Base-by-base conservation (phyloP, 306 rosid species). In the Vigna hirtella region DNA sequence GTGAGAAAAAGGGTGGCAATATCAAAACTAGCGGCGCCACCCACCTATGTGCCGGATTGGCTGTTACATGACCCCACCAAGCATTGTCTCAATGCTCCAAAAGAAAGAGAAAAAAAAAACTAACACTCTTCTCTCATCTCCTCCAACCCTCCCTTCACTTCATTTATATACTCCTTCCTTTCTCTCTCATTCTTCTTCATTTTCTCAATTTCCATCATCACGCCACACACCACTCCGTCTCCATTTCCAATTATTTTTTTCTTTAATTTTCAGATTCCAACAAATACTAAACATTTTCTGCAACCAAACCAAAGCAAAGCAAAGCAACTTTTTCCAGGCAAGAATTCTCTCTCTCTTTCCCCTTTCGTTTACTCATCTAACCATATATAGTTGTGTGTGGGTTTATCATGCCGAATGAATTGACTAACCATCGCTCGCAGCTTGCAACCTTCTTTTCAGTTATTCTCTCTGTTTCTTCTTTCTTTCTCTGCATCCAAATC, bases 271-370 rank as follows among this genome's bases (percentile, higher is more conserved):
- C 62, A 11, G 40, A n/a, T 48, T 28, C 52, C 76, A 70, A 22
- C 73, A 76, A 8, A 67, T 6, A 57, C 6, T 18, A 59, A 66
- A 56, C 82, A 70, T 52, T 85, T 77, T 62, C 68, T 79, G 6
- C 82, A 76, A 11, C 3, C 79, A 76, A 84, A 79, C 16, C 50
- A 45, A 45, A 45, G 3, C 50, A 45, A 45, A 45, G 76, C 58
- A 69, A 61, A 50, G 43, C 82, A 51, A 30, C 69, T 82, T 83
- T 55, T 72, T 67, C 77, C 85, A 86, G 93, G 96, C 66, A 89
- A 84, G 80, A 70, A 17, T 79, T 74, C 64, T 24, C 10, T 38
- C 61, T 68, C 28, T 43, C 50, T 62, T 32, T 63, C 6, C 50
- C 32, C 17, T 45, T 28, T 3, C 30, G 20, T 61, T 20, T 48